These are phyloP conservation scores for Pseudogymnoascus sp. DNA, from an alignment of 2,329 filamentous ascomycete species.

Conservation along the genomic window DNA sequence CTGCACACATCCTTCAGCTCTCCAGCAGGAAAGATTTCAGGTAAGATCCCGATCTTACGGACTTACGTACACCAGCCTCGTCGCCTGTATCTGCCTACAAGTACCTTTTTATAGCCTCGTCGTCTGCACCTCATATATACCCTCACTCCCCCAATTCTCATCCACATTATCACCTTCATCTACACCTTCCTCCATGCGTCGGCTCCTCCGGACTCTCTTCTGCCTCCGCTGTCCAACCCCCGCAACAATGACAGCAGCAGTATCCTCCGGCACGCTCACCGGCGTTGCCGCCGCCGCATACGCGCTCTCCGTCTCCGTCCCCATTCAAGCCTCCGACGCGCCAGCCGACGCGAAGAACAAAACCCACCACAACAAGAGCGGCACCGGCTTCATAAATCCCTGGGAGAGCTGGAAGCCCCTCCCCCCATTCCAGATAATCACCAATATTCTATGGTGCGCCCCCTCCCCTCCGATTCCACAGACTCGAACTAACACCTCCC, in stretches of 20 bases:
- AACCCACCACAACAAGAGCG: constrained; percentile 42
- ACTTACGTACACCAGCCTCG: not conserved
- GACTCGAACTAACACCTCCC: constrained; percentile 5
- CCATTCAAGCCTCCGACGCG: not conserved
- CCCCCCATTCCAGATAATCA: constrained; percentile 25
- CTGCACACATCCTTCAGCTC: not conserved
- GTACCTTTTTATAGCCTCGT: not conserved
- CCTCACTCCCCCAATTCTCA: not conserved
- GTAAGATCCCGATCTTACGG: not conserved
- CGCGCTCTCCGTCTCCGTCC: not conserved
- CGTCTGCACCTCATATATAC: not conserved
- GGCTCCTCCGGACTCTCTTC: not conserved
- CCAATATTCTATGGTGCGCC: constrained; percentile 33
- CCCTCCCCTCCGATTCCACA: too few relatives aligned
- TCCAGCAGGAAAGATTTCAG: not conserved
- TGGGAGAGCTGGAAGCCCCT: constrained; percentile 45
- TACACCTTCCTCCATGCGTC: not conserved
- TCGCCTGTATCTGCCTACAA: not conserved
- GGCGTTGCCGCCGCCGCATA: not conserved
- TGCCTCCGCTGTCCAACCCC: not conserved
- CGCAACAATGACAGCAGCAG: not conserved
- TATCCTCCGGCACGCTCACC: not conserved
- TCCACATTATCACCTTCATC: not conserved
- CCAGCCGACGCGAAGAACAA: constrained; percentile 32
- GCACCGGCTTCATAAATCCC: constrained; percentile 48